Base-by-base conservation (phyloP, 139 green algal species). In the Micractinium conductrix region DNA sequence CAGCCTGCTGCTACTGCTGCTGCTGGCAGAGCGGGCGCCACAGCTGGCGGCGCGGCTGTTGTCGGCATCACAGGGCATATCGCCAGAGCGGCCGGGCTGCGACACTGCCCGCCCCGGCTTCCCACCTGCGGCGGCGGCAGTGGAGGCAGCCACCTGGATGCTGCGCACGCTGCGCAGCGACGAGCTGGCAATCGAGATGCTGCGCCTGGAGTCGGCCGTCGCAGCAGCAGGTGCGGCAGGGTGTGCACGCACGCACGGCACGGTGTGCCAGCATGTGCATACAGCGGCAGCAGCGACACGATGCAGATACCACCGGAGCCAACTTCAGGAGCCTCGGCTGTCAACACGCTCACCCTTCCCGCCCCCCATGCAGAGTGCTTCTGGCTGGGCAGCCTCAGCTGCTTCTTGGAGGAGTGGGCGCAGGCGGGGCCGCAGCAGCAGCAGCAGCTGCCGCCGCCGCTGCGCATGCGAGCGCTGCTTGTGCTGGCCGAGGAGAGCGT, bases 1-100 rank as follows among this genome's bases (percentile, higher is more conserved):
- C 35, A 35, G 38, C 0, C 80, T 70, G 45, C 80, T 85, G 7
- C 30, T 70, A 30, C 65, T 85, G 45, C 80, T 85, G 44, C 80
- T 85, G 24, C 35, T 78, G 6, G 43, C 76, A 19, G 80, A 79
- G 21, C 37, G 38, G 10, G 43, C 43, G 37, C 53, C 80, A 4
- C 33, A 40, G 28, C 16, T 79, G 16, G 80, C 80, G 26, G 45
- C 45, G 24, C 63, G 55, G 24, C 67, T 85, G 80, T 48, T 78
- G 48, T 26, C 35, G 37, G 50, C 80, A 35, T n/a, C 76, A 2
- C 40, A 37, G 14, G 70, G 38, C 53, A 62, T 2, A 28, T 62
- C 19, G 53, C 53, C 4, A 9, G 30, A 40, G 26, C 21, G n/a
- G n/a, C n/a, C 12, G 8, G 26, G 67, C 30, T 43, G 68, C 30